Evolutionary conservation across 352 stramenopile species (phyloP).

Genomic region (Pythium phragmitis): DNA sequence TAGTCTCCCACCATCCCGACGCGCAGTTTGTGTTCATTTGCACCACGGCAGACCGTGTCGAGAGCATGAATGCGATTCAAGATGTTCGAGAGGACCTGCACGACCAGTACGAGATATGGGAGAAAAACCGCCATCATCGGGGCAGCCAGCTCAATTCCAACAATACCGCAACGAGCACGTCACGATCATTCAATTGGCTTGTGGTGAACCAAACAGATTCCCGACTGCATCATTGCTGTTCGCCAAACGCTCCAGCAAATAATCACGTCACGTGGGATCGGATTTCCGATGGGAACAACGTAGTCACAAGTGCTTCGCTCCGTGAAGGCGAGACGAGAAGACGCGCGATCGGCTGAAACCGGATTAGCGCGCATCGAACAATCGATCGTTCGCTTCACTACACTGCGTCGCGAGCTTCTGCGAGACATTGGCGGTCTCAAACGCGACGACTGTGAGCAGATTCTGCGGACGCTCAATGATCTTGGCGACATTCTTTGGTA

Average conservation of each 20-base stretch:
- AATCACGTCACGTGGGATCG: background rate
- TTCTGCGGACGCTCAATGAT: no score
- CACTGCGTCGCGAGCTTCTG: no score
- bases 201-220: background rate
- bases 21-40: background rate
- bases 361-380: no score
- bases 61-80: background rate
- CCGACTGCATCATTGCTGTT: background rate
- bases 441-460: no score
- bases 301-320: background rate
- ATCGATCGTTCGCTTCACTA: no score
- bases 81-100: background rate
- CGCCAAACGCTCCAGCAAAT: background rate
- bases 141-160: no score
- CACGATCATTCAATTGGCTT: background rate
- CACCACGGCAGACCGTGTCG: no score
- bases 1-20: background rate
- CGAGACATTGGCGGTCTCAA: no score
- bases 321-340: background rate
- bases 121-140: no score
- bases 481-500: no score
- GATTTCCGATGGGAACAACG: background rate
- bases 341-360: background rate
- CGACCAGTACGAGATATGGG: background rate
- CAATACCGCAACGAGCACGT: background rate